phyloP scores from a whole-genome alignment of 345 rosid genomes.

The Geranium rotundifolium region DNA sequence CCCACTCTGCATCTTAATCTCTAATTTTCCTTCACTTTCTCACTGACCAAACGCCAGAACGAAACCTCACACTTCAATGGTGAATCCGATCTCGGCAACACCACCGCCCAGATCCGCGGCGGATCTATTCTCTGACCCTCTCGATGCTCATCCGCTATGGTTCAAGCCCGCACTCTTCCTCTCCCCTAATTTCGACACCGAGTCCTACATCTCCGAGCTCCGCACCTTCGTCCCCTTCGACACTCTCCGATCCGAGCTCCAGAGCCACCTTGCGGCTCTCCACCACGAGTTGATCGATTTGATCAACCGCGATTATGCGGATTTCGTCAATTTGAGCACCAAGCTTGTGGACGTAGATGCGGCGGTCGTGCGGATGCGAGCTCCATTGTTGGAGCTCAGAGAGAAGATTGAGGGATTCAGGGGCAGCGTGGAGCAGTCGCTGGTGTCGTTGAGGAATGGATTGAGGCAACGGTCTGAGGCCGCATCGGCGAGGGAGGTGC shows the following conservation, averaged over 20 bases:
- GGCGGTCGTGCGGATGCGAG: slow-evolving; percentile 93
- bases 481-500: slow-evolving; percentile 71
- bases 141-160: slow-evolving; percentile 85
- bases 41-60: too few species aligned
- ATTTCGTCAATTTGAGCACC: slow-evolving; percentile 87
- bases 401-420: slow-evolving; percentile 84
- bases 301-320: slow-evolving; percentile 96
- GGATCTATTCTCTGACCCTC: slow-evolving; percentile 84
- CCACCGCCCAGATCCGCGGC: slow-evolving; percentile 64
- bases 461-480: slow-evolving; percentile 93
- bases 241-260: slow-evolving; percentile 92
- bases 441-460: slow-evolving; percentile 58
- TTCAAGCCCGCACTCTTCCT: slow-evolving; percentile 85
- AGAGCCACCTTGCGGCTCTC: slow-evolving; percentile 69
- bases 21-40: too few species aligned
- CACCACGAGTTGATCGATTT: slow-evolving; percentile 92
- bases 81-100: slow-evolving; percentile 37
- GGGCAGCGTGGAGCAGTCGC: slow-evolving; percentile 55
- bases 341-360: slow-evolving; percentile 93
- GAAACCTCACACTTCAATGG: background rate
- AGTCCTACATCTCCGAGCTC: slow-evolving; percentile 85
- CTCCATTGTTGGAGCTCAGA: slow-evolving; percentile 75
- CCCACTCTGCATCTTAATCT: too few species aligned
- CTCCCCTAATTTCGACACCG: slow-evolving; percentile 71
- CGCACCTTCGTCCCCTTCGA: slow-evolving; percentile 91